Conservation (phyloP, 306 rosid genomes). For the Citrullus amarus region DNA sequence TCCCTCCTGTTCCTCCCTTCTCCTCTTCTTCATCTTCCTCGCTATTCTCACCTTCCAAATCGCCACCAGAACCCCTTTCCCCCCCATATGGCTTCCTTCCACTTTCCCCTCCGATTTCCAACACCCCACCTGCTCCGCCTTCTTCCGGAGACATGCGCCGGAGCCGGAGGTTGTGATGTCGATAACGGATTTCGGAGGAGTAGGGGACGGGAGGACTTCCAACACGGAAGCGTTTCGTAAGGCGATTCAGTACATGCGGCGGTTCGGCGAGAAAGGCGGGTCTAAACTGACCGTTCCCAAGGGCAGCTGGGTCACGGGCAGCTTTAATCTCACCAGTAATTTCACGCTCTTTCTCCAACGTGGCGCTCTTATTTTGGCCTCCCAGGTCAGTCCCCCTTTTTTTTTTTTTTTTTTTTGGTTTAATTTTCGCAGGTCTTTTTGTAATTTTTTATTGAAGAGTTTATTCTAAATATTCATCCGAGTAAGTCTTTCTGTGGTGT, state of each 20-base stretch:
- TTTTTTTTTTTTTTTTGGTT: too few species aligned
- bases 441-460: too few species aligned
- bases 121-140: conserved; percentile 26
- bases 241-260: conserved; percentile 52
- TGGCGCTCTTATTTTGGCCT: conserved; percentile 59
- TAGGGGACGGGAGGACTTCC: conserved; percentile 68
- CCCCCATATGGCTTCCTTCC: too few species aligned
- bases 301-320: conserved; percentile 76
- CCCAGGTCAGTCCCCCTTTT: conserved; percentile 34
- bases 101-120: background rate
- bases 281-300: conserved; percentile 59
- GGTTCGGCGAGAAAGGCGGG: conserved; percentile 46
- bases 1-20: conserved; percentile 32
- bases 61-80: conserved; percentile 17
- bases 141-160: conserved; percentile 16
- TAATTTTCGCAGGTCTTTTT: too few species aligned
- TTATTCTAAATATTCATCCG: background rate
- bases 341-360: conserved; percentile 73
- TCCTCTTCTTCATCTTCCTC: conserved; percentile 37
- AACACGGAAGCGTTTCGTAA: conserved; percentile 57
- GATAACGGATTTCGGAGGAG: conserved; percentile 65
- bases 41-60: conserved; percentile 39
- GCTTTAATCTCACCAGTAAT: conserved; percentile 83
- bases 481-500: background rate
- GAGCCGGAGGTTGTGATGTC: conserved; percentile 25